Conservation (phyloP, 1,139 yeast species). For the Taphrina sp. region DNA sequence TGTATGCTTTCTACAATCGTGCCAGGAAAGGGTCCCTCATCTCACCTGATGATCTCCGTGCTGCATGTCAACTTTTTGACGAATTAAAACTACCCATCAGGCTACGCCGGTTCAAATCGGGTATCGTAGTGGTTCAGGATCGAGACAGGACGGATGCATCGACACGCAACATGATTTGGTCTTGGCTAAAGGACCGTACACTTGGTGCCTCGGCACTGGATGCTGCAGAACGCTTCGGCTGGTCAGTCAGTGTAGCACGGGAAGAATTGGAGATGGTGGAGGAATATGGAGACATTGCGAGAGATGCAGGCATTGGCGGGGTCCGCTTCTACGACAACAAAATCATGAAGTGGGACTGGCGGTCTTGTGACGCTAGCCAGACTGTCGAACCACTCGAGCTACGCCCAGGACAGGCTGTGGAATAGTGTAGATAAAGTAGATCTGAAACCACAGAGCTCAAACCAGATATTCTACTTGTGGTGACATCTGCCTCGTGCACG, state of each 20-base stretch:
- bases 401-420: too few relatives aligned
- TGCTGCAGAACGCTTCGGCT: slow-evolving; percentile 56
- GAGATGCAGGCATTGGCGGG: slow-evolving; percentile 68
- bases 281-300: slow-evolving; percentile 56
- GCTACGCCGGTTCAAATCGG: slow-evolving; percentile 47
- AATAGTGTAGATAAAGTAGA: too few relatives aligned
- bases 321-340: slow-evolving; percentile 30
- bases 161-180: slow-evolving; percentile 39
- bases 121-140: slow-evolving; percentile 52
- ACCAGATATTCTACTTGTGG: too few relatives aligned
- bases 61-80: slow-evolving; percentile 54
- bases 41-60: slow-evolving; percentile 57
- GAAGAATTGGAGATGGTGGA: slow-evolving; percentile 66
- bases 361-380: too few relatives aligned
- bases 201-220: slow-evolving; percentile 50
- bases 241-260: slow-evolving; percentile 68
- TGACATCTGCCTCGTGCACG: too few relatives aligned
- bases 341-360: background rate
- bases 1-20: slow-evolving; percentile 61
- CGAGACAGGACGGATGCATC: slow-evolving; percentile 44
- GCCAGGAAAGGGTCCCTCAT: slow-evolving; percentile 60
- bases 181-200: slow-evolving; percentile 42
- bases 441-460: too few relatives aligned
- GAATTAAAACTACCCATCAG: slow-evolving; percentile 51
- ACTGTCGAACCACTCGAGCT: too few relatives aligned